A percentile compares a stretch with the other conserved stretches of the same genome.
These are phyloP conservation scores for Populus davidiana DNA, from an alignment of 345 rosid species.

Conservation along the genomic window DNA sequence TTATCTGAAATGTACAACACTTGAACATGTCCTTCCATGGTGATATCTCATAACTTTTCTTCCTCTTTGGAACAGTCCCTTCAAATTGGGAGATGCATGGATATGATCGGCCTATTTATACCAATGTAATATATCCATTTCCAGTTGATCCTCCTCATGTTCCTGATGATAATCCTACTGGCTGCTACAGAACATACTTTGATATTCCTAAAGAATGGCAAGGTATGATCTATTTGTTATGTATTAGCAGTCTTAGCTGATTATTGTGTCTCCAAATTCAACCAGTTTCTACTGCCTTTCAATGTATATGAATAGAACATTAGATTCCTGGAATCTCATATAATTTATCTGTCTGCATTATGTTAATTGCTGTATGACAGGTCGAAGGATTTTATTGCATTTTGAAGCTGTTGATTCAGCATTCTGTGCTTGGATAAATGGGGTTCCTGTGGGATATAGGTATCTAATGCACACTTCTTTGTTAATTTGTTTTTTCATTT, in stretches of 20 bases:
- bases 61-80: slow-evolving; percentile 66
- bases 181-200: slow-evolving; percentile 85
- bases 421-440: slow-evolving; percentile 87
- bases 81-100: slow-evolving; percentile 99
- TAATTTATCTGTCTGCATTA: not conserved
- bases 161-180: slow-evolving; percentile 84
- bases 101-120: slow-evolving; percentile 87
- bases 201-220: slow-evolving; percentile 81
- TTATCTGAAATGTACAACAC: not conserved
- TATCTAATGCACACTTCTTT: slow-evolving; percentile 18
- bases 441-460: slow-evolving; percentile 89
- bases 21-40: not conserved
- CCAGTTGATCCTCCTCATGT: slow-evolving; percentile 72
- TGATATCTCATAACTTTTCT: slow-evolving; percentile 21
- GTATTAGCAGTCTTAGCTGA: slow-evolving; percentile 7
- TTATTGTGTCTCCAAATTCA: slow-evolving; percentile 2
- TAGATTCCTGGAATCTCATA: not conserved
- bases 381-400: slow-evolving; percentile 88
- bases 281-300: not conserved
- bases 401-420: slow-evolving; percentile 99
- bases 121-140: slow-evolving; percentile 78
- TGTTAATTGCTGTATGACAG: slow-evolving; percentile 38
- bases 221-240: slow-evolving; percentile 42
- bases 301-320: not conserved
- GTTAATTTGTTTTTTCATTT: not conserved